These are phyloP conservation scores for Fragaria nilgerrensis DNA, from an alignment of 306 rosid genomes.

Conservation along the genomic window DNA sequence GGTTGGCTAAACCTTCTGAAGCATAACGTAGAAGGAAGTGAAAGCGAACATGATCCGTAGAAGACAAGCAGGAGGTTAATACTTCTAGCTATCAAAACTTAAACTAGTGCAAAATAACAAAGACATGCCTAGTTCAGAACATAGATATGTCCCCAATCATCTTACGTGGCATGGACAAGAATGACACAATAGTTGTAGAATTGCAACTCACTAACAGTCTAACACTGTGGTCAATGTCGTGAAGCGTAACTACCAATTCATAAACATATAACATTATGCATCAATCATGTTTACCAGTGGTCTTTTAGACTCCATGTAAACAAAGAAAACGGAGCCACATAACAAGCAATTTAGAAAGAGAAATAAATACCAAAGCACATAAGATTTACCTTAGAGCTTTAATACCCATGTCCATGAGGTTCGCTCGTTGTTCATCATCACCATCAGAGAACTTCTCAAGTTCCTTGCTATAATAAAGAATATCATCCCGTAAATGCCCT, in stretches of 20 bases:
- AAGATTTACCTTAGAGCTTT: constrained; percentile 71
- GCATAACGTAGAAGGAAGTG: not conserved
- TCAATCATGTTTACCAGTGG: not conserved
- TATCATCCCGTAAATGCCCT: constrained; percentile 83
- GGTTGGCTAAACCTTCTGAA: not conserved
- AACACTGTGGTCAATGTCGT: not conserved
- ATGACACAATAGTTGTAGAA: not conserved
- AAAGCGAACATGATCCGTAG: not conserved
- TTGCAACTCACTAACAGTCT: not conserved
- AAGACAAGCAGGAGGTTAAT: not conserved
- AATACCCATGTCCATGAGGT: constrained; percentile 72
- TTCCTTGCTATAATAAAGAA: constrained; percentile 63
- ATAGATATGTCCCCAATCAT: not conserved
- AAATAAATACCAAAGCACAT: not conserved
- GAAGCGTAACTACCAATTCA: not conserved
- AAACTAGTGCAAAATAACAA: not conserved
- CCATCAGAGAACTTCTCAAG: constrained; percentile 49
- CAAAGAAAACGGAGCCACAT: not conserved
- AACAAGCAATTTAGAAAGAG: not conserved
- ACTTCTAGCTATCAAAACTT: not conserved
- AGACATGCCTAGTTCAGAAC: not conserved
- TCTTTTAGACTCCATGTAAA: not conserved
- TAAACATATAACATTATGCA: not conserved
- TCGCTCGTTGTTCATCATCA: constrained; percentile 70
- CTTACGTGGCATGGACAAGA: not conserved